Evolutionary conservation across 2,329 filamentous ascomycete species (phyloP).

Genomic region (Teratosphaeria nubilosa): DNA sequence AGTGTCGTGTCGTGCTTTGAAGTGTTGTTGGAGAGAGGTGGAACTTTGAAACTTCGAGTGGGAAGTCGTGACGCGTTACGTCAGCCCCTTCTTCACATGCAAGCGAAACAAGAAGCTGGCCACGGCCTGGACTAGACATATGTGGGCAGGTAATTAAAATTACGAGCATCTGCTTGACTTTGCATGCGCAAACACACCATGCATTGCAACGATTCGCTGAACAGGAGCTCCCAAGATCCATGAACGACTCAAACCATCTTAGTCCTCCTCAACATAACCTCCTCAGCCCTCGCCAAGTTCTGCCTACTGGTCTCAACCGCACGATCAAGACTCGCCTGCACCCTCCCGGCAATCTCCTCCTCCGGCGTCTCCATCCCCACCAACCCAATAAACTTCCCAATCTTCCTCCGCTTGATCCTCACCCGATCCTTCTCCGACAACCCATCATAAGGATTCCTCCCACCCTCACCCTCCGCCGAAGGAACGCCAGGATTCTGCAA

Average conservation of each 20-base stretch:
- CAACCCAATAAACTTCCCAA: conserved; percentile 65
- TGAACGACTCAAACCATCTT: conserved; percentile 17
- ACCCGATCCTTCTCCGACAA: conserved; percentile 31
- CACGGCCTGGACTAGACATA: background rate
- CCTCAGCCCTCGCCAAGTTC: conserved; percentile 24
- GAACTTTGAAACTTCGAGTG: no score
- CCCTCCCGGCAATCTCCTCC: conserved; percentile 35
- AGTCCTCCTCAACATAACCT: conserved; percentile 22
- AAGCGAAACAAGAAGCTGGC: background rate
- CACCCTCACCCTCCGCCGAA: background rate
- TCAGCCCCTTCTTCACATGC: background rate
- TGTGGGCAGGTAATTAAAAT: background rate
- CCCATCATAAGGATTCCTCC: conserved; percentile 15
- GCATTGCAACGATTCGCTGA: background rate
- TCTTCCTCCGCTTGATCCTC: conserved; percentile 54
- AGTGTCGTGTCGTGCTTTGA: no score
- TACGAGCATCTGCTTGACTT: background rate
- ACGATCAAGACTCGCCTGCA: conserved; percentile 25
- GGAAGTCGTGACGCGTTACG: no score
- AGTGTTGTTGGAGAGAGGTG: no score
- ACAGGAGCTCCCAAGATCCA: background rate
- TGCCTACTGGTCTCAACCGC: conserved; percentile 21
- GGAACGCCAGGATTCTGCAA: conserved; percentile 25
- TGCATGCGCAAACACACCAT: background rate
- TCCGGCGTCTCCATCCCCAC: conserved; percentile 49